Conservation (phyloP, 2,329 filamentous ascomycete genomes). For the Trichoderma sp. region DNA sequence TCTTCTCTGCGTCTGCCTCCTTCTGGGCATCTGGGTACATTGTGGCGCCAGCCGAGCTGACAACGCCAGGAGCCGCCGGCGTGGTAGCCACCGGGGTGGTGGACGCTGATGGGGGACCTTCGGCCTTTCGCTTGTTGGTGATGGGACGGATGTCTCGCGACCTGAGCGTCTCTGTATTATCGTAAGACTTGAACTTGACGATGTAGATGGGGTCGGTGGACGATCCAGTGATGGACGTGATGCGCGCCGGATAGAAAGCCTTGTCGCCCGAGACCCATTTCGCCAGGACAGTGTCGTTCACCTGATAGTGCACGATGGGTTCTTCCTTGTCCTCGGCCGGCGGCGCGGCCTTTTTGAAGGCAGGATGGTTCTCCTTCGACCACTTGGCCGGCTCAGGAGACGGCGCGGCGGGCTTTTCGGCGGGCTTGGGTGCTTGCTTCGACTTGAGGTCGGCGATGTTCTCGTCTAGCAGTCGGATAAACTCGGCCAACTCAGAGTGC, state of each 20-base stretch:
- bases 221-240: conserved; percentile 91
- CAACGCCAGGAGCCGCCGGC: conserved; percentile 47
- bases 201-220: conserved; percentile 89
- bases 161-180: conserved; percentile 77
- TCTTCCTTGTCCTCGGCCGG: conserved; percentile 56
- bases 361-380: conserved; percentile 78
- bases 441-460: conserved; percentile 77
- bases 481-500: conserved; percentile 77
- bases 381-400: conserved; percentile 66
- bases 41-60: conserved; percentile 59
- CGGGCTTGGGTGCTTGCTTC: conserved; percentile 49
- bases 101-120: conserved; percentile 61
- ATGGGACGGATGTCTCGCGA: conserved; percentile 83
- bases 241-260: conserved; percentile 86
- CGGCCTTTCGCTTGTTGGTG: conserved; percentile 82
- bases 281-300: conserved; percentile 88
- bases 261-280: conserved; percentile 91
- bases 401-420: conserved; percentile 39
- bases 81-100: conserved; percentile 43
- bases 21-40: conserved; percentile 64
- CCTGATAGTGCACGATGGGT: conserved; percentile 65
- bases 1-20: conserved; percentile 63
- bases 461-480: conserved; percentile 77
- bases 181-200: conserved; percentile 93
- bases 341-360: conserved; percentile 61